These are phyloP conservation scores for Teunomyces cretensis DNA, from an alignment of 805 yeast genomes.

Conservation along the genomic window DNA sequence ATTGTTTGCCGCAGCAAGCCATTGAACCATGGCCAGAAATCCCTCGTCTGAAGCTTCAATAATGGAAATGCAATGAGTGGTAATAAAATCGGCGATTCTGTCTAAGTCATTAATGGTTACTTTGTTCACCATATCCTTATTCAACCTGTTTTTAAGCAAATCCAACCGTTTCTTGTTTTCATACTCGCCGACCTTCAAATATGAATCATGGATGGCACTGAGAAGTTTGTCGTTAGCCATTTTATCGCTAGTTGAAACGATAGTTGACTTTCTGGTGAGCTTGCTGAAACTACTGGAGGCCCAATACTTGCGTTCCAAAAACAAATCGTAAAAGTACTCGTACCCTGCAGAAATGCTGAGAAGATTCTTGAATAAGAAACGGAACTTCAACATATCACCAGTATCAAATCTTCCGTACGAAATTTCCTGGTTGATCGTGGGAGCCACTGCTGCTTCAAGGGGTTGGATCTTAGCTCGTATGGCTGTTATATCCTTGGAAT, in stretches of 20 bases:
- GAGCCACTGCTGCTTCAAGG: conserved; percentile 18
- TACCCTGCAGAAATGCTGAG: conserved; percentile 22
- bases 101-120: conserved; percentile 25
- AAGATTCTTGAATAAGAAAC: conserved; percentile 23
- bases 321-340: conserved; percentile 26
- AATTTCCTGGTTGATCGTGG: conserved; percentile 20
- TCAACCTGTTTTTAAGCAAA: conserved; percentile 16
- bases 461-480: conserved; percentile 18
- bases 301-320: conserved; percentile 26
- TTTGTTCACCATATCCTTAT: conserved; percentile 11
- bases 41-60: conserved; percentile 17
- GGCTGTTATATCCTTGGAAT: conserved; percentile 16
- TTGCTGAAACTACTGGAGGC: conserved; percentile 11
- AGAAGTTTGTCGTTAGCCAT: conserved; percentile 20
- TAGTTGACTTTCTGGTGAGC: conserved; percentile 8
- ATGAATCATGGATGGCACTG: conserved; percentile 25
- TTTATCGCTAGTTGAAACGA: conserved; percentile 1
- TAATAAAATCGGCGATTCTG: conserved; percentile 19
- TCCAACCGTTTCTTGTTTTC: conserved; percentile 21
- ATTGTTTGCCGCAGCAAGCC: conserved; percentile 31
- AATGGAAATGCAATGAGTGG: conserved; percentile 15
- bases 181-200: conserved; percentile 28
- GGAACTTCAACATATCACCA: conserved; percentile 25
- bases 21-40: conserved; percentile 16
- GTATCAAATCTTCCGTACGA: conserved; percentile 28